phyloP scores from a whole-genome alignment of 176 grass and related monocot species.

The Hordeum vulgare region DNA sequence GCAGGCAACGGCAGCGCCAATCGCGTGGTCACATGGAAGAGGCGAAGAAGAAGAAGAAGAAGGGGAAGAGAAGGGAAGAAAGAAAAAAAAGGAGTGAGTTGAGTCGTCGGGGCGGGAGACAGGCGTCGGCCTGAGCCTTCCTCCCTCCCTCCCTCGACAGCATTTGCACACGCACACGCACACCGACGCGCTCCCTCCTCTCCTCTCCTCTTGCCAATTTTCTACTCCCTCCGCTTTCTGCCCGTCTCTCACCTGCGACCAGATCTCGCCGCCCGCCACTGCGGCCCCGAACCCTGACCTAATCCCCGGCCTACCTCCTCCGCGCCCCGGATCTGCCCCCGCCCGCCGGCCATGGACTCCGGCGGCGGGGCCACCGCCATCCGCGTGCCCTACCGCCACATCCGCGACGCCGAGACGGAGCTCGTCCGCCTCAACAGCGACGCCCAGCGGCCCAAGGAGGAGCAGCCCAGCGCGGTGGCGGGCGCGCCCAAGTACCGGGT shows the following conservation, averaged over 20 bases:
- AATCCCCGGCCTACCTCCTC: background rate
- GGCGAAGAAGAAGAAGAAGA: background rate
- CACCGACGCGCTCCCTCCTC: background rate
- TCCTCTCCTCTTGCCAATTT: background rate
- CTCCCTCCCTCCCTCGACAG: background rate
- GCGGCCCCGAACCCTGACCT: background rate
- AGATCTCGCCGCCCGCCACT: constrained; percentile 2
- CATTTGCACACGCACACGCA: background rate
- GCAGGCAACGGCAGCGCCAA: background rate
- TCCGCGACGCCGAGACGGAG: constrained; percentile 76
- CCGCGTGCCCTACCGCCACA: constrained; percentile 70
- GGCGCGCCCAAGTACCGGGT: constrained; percentile 35
- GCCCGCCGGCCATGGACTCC: constrained; percentile 37
- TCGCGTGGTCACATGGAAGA: background rate
- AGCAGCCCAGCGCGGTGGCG: no score
- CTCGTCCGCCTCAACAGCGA: constrained; percentile 46
- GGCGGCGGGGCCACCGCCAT: constrained; percentile 32
- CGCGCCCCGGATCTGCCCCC: constrained; percentile 33
- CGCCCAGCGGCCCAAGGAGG: background rate
- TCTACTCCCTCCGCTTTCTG: background rate
- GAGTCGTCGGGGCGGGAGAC: background rate
- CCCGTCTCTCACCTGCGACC: background rate
- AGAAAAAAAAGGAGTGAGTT: background rate
- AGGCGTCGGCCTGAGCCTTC: background rate
- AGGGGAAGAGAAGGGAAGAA: background rate